A percentile compares a stretch with the other conserved stretches of the same genome.
phyloP scores from a whole-genome alignment of 2,329 filamentous ascomycete genomes.

The Tricladium varicosporioides region DNA sequence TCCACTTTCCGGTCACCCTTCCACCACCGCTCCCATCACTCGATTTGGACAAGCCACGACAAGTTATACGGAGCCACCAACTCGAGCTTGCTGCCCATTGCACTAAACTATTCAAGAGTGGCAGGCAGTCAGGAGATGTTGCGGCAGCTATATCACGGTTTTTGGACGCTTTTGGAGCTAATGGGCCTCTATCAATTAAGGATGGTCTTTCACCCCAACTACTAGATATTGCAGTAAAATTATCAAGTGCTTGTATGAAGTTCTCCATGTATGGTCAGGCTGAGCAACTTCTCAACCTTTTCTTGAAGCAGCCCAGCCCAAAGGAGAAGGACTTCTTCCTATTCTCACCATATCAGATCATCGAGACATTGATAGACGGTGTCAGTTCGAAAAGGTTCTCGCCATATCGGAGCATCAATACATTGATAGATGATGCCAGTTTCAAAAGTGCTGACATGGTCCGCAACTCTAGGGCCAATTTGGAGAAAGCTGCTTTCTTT shows the following conservation, averaged over 20 bases:
- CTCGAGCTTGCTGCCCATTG: constrained; percentile 23
- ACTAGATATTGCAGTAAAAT: constrained; percentile 17
- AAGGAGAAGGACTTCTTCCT: constrained; percentile 12
- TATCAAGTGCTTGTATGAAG: constrained; percentile 18
- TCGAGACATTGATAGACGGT: constrained; percentile 15
- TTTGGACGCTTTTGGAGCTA: constrained; percentile 23
- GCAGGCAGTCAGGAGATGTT: constrained; percentile 12
- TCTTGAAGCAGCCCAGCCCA: constrained; percentile 13
- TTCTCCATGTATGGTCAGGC: constrained; percentile 12
- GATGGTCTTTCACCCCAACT: constrained; percentile 13
- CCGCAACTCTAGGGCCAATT: not conserved
- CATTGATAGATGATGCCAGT: constrained; percentile 8
- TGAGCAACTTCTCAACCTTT: constrained; percentile 22
- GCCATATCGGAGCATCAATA: constrained; percentile 18
- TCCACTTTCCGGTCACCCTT: not conserved
- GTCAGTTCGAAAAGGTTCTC: constrained; percentile 9
- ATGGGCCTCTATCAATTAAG: constrained; percentile 15
- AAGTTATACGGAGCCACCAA: constrained; percentile 13
- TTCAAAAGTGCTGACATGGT: no score
- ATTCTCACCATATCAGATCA: constrained; percentile 21
- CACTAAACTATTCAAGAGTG: constrained; percentile 15
- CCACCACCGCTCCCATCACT: not conserved
- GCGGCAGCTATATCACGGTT: constrained; percentile 23
- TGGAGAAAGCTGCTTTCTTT: constrained; percentile 25
- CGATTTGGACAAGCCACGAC: not conserved